These are phyloP conservation scores for Patellaria atrata DNA, from an alignment of 495 filamentous ascomycete species.

Conservation along the genomic window DNA sequence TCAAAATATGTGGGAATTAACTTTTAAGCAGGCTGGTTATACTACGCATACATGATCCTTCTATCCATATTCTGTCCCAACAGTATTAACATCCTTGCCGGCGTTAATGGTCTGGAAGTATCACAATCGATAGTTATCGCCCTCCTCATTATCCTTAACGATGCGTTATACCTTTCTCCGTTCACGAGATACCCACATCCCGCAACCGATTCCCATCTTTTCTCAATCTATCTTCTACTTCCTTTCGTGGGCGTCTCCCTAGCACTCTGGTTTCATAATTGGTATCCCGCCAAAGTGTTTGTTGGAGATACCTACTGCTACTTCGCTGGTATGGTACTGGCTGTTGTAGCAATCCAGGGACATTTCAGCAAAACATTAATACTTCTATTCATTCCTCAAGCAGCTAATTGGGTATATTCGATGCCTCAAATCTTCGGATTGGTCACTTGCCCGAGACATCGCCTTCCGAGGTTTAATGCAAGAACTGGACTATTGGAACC, in stretches of 20 bases:
- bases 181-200: slow-evolving; percentile 70
- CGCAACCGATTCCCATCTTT: slow-evolving; percentile 87
- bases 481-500: slow-evolving; percentile 71
- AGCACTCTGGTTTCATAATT: slow-evolving; percentile 81
- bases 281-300: slow-evolving; percentile 91
- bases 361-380: slow-evolving; percentile 97
- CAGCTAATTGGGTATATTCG: slow-evolving; percentile 93
- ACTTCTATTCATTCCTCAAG: slow-evolving; percentile 81
- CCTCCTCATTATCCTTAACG: slow-evolving; percentile 67
- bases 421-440: slow-evolving; percentile 77
- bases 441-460: slow-evolving; percentile 83
- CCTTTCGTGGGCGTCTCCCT: slow-evolving; percentile 87
- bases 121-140: slow-evolving; percentile 87
- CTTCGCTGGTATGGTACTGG: slow-evolving; percentile 97
- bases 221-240: slow-evolving; percentile 85
- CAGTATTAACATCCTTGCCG: slow-evolving; percentile 96
- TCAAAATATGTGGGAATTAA: too few relatives aligned
- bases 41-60: slow-evolving; percentile 92
- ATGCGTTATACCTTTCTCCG: slow-evolving; percentile 53
- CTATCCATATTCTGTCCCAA: slow-evolving; percentile 95
- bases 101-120: slow-evolving; percentile 96
- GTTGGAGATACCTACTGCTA: slow-evolving; percentile 99
- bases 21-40: slow-evolving; percentile 56
- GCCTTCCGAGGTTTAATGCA: slow-evolving; percentile 75
- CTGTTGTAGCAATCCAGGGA: slow-evolving; percentile 86